Conservation (phyloP, 73 alveolate species). For the Blepharisma japonicum region DNA sequence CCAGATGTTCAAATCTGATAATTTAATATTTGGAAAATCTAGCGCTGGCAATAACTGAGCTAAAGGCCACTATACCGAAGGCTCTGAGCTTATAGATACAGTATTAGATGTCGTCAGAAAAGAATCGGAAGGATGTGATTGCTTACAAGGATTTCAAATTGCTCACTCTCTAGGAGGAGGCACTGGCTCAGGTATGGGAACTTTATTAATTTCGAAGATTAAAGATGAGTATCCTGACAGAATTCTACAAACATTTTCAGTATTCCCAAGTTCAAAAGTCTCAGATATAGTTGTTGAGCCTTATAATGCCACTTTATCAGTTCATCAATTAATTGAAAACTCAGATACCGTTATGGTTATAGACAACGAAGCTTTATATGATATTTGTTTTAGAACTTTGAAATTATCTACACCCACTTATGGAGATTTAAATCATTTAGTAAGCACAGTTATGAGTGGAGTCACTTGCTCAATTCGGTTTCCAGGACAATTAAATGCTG, state of each 20-base stretch:
- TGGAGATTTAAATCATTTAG: conserved; percentile 96
- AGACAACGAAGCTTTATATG: conserved; percentile 98
- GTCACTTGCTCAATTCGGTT: conserved; percentile 96
- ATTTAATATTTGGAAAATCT: conserved; percentile 94
- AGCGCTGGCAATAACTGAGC: conserved; percentile 99
- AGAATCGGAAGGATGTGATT: conserved; percentile 94
- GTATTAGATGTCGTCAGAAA: conserved; percentile 91
- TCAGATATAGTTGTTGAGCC: conserved; percentile 90
- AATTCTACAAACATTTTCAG: conserved; percentile 92
- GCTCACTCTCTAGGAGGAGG: conserved; percentile 94
- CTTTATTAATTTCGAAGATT: conserved; percentile 86
- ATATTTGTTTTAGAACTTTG: conserved; percentile 96
- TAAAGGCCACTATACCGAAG: conserved; percentile 97
- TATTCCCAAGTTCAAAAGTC: conserved; percentile 90
- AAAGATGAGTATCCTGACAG: conserved; percentile 94
- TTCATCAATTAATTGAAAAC: conserved; percentile 91
- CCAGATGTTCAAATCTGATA: conserved; percentile 98
- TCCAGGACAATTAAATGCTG: conserved; percentile 98
- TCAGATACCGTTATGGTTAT: conserved; percentile 96
- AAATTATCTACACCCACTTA: conserved; percentile 97
- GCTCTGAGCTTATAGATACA: conserved; percentile 90
- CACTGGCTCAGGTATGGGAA: conserved; percentile 94
- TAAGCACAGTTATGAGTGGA: conserved; percentile 94
- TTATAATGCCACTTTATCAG: conserved; percentile 95
- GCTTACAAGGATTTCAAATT: conserved; percentile 89